These are phyloP conservation scores for Lentinula raphanica DNA, from an alignment of 768 basidiomycete genomes.

Conservation along the genomic window DNA sequence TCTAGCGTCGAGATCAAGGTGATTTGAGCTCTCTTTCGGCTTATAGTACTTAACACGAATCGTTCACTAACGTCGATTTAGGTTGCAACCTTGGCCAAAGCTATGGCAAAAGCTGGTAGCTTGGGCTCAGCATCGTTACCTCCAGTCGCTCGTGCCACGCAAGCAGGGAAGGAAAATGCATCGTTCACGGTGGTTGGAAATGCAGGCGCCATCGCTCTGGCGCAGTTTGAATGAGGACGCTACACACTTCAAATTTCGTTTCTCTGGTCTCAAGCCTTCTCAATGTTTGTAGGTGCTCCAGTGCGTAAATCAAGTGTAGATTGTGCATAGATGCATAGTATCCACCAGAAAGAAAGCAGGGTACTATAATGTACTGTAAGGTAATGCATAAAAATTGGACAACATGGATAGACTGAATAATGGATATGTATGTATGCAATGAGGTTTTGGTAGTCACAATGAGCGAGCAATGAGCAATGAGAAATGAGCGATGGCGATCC, in stretches of 20 bases:
- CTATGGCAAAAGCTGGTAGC: slow-evolving; percentile 48
- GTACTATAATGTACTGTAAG: neutral
- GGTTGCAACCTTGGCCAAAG: slow-evolving; percentile 49
- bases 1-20: slow-evolving; percentile 42
- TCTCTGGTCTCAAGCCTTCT: too few species aligned
- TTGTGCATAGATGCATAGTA: too few species aligned
- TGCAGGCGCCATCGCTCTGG: slow-evolving; percentile 41
- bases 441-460: neutral
- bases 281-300: too few species aligned
- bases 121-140: slow-evolving; percentile 50
- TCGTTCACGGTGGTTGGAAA: slow-evolving; percentile 56
- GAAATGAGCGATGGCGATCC: neutral
- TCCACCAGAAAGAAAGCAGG: too few species aligned
- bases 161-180: slow-evolving; percentile 30
- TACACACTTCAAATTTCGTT: too few species aligned
- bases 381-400: neutral
- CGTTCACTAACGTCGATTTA: slow-evolving; percentile 16
- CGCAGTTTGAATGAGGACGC: slow-evolving; percentile 7
- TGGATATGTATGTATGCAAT: too few species aligned
- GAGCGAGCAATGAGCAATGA: neutral
- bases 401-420: too few species aligned
- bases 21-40: neutral
- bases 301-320: too few species aligned
- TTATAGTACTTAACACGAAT: neutral
- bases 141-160: slow-evolving; percentile 34